Conservation (phyloP, 2,329 filamentous ascomycete species). For the Cladosporium phlei region DNA sequence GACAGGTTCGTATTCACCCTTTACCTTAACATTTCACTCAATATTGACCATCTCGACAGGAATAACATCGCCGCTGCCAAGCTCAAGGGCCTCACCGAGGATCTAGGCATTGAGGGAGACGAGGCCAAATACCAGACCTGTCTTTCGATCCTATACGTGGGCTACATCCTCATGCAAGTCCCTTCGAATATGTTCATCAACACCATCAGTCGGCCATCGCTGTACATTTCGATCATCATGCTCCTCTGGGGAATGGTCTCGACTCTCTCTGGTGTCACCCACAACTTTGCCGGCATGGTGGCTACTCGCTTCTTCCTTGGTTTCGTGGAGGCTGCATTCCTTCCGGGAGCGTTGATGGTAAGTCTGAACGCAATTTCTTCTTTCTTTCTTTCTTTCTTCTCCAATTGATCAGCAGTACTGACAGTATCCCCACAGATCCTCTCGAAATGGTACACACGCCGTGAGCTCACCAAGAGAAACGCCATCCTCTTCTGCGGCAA, state of each 20-base stretch:
- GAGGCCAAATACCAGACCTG: constrained; percentile 39
- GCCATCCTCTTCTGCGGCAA: constrained; percentile 51
- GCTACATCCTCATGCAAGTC: constrained; percentile 34
- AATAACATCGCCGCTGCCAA: constrained; percentile 19
- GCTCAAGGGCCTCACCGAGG: constrained; percentile 13
- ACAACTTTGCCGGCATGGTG: constrained; percentile 34
- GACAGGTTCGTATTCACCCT: too few relatives aligned
- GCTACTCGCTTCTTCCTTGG: constrained; percentile 38
- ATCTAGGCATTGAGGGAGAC: not conserved
- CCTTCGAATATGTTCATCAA: constrained; percentile 36
- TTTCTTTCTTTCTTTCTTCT: too few relatives aligned
- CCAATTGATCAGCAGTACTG: too few relatives aligned
- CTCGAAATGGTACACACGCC: constrained; percentile 47
- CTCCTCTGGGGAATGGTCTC: constrained; percentile 34
- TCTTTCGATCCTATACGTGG: constrained; percentile 42
- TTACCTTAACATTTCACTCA: too few relatives aligned
- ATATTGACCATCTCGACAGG: constrained; percentile 19
- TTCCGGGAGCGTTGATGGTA: constrained; percentile 44
- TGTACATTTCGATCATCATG: constrained; percentile 32
- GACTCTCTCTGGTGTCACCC: constrained; percentile 30
- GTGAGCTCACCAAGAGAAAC: constrained; percentile 48
- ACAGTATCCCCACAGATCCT: too few relatives aligned
- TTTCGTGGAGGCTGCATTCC: constrained; percentile 44
- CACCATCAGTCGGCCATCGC: constrained; percentile 29
- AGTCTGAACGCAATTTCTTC: too few relatives aligned